These are phyloP conservation scores for Musa acuminata DNA, from an alignment of 176 grass and related monocot species.

Conservation along the genomic window DNA sequence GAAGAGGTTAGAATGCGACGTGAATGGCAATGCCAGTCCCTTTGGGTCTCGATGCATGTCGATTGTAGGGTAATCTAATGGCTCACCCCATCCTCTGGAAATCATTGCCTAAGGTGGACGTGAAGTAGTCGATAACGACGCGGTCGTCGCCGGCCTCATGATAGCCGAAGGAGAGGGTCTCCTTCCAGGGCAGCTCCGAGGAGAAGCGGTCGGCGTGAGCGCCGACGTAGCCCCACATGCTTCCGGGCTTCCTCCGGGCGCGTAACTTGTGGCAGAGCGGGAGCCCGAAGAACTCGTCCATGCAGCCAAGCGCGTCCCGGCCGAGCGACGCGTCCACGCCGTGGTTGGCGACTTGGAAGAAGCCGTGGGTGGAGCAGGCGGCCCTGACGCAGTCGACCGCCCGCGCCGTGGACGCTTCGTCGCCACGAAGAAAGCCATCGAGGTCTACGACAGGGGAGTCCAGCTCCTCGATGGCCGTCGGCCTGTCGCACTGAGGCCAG, in stretches of 20 bases:
- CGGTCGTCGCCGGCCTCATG: conserved; percentile 15
- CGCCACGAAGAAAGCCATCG: conserved; percentile 36
- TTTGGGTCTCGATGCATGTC: neutral
- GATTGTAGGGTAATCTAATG: neutral
- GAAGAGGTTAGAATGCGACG: too few relatives aligned
- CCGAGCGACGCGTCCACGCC: conserved; percentile 41
- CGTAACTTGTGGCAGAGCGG: conserved; percentile 47
- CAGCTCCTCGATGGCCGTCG: conserved; percentile 23
- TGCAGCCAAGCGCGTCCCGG: conserved; percentile 36
- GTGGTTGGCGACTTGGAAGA: conserved; percentile 78
- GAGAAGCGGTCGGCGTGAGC: conserved; percentile 77
- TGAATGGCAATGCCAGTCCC: neutral
- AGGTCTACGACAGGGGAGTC: conserved; percentile 61
- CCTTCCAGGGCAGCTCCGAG: conserved; percentile 80
- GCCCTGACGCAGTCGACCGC: conserved; percentile 34
- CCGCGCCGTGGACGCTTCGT: conserved; percentile 24
- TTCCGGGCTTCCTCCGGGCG: conserved; percentile 45
- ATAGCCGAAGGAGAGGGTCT: conserved; percentile 85
- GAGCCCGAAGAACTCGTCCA: conserved; percentile 54
- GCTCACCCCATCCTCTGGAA: conserved; percentile 56
- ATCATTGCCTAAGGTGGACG: conserved; percentile 42
- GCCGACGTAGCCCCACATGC: conserved; percentile 75
- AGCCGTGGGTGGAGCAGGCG: conserved; percentile 60
- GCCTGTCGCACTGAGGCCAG: conserved; percentile 38
- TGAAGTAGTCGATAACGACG: conserved; percentile 64